Conservation (phyloP, 805 yeast species). For the Priceomyces melissophilus region DNA sequence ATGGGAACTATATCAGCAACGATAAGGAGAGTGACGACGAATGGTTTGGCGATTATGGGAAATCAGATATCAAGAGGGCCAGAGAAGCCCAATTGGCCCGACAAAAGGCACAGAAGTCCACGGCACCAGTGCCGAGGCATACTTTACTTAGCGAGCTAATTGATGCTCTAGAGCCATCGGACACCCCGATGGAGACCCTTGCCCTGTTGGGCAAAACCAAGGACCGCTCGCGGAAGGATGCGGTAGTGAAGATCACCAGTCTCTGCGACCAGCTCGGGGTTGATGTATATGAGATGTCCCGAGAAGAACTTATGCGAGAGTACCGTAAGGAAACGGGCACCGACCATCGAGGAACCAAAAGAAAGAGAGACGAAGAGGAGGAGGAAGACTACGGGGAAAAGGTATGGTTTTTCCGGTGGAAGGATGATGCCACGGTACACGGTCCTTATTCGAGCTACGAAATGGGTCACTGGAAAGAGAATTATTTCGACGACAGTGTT, state of each 20-base stretch:
- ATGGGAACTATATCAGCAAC: slow-evolving; percentile 53
- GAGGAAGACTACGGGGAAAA: slow-evolving; percentile 28
- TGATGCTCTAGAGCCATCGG: slow-evolving; percentile 51
- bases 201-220: slow-evolving; percentile 26
- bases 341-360: slow-evolving; percentile 15
- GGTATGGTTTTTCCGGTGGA: slow-evolving; percentile 40
- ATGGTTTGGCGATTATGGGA: slow-evolving; percentile 15
- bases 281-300: slow-evolving; percentile 49
- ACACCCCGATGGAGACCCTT: slow-evolving; percentile 56
- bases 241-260: slow-evolving; percentile 43
- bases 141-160: slow-evolving; percentile 31
- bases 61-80: slow-evolving; percentile 30
- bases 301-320: slow-evolving; percentile 51
- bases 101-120: slow-evolving; percentile 11
- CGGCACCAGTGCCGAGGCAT: slow-evolving; percentile 9
- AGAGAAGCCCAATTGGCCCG: slow-evolving; percentile 44
- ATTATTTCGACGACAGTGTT: slow-evolving; percentile 47
- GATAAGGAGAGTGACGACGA: slow-evolving; percentile 27
- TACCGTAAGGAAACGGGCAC: slow-evolving; percentile 21
- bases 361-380: slow-evolving; percentile 16
- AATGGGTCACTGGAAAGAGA: slow-evolving; percentile 52
- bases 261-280: slow-evolving; percentile 40
- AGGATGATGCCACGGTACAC: slow-evolving; percentile 36
- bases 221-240: slow-evolving; percentile 19
- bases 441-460: slow-evolving; percentile 52